Evolutionary conservation across 1,284 basidiomycete genomes (phyloP), one percentile per base, ranked within the genome.

Genomic region (Irpex sp.): DNA sequence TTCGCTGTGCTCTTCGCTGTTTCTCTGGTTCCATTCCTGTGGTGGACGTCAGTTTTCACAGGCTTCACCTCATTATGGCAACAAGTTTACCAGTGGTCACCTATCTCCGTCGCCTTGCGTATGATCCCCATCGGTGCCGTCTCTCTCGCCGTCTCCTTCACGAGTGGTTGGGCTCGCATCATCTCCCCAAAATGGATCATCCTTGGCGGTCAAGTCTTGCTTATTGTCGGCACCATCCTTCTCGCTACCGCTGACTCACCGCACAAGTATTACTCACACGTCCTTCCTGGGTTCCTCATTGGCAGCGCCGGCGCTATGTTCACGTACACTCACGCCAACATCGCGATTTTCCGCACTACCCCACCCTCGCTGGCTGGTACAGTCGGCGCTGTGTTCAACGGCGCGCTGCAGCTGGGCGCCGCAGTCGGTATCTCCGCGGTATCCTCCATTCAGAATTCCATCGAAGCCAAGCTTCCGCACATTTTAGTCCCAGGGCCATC

Each of bases 371-470:
- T 82, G 71, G 77, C 83, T 0, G 85, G 85, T 47, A 82, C 79
- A 0, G 79, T 84, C 2, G 83, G 83, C 13, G 85, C 85, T 1
- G 79, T 86, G 37, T 84, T 85, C 73, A 83, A 83, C 64, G 77
- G 78, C 26, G 82, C 81, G 7, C 76, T 85, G 0, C 82, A 86
- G 70, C 74, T 83, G 58, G 84, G 85, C 21, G 78, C 78, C 3
- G 85, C 84, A 1, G 72, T 82, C 26, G 81, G 81, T 15, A 72
- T 81, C 55, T 79, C 85, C 4, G 78, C 78, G 4, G 75, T 80
- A 36, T 74, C 72, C 60, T 80, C 82, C 6, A 84, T 86, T 64
- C 72, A 82, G 72, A 76, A 79, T 0, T 80, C 79, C 48, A 74
- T 85, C 8, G 76, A 80, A 65, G 62, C 55, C 37, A 68, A 40